phyloP scores from a whole-genome alignment of 2,329 filamentous ascomycete species.

The Aspergillus ruber region DNA sequence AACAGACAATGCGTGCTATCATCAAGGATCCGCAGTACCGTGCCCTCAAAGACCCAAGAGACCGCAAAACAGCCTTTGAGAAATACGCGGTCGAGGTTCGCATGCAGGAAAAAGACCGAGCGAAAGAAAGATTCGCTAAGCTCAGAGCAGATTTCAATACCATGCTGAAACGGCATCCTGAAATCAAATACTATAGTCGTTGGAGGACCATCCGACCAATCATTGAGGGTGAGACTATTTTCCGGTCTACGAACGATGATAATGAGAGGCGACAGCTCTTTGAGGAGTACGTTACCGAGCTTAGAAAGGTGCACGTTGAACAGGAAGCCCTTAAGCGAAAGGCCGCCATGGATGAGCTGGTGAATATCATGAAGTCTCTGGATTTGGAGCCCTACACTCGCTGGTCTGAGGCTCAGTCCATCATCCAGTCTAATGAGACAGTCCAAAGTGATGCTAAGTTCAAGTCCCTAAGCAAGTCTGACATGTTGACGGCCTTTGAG shows the following conservation, averaged over 20 bases:
- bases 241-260: slow-evolving; percentile 83
- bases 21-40: slow-evolving; percentile 91
- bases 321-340: slow-evolving; percentile 66
- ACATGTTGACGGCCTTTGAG: slow-evolving; percentile 88
- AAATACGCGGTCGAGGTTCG: slow-evolving; percentile 90
- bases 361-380: slow-evolving; percentile 68
- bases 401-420: slow-evolving; percentile 82
- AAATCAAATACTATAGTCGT: slow-evolving; percentile 93
- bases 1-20: slow-evolving; percentile 75
- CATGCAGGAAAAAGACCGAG: slow-evolving; percentile 86
- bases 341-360: slow-evolving; percentile 76
- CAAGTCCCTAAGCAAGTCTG: slow-evolving; percentile 75
- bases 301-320: slow-evolving; percentile 75
- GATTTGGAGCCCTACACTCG: slow-evolving; percentile 88
- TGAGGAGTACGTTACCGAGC: slow-evolving; percentile 80
- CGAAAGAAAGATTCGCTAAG: slow-evolving; percentile 87
- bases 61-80: slow-evolving; percentile 84
- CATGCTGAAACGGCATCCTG: slow-evolving; percentile 93
- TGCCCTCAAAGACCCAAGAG: slow-evolving; percentile 84
- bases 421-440: slow-evolving; percentile 69
- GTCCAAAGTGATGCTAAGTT: slow-evolving; percentile 82
- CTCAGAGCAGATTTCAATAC: slow-evolving; percentile 87
- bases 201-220: slow-evolving; percentile 96
- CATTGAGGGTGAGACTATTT: slow-evolving; percentile 91
- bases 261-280: slow-evolving; percentile 83